These are phyloP conservation scores for Leishmania lainsoni DNA, from an alignment of 208 protist genomes.

Conservation along the genomic window DNA sequence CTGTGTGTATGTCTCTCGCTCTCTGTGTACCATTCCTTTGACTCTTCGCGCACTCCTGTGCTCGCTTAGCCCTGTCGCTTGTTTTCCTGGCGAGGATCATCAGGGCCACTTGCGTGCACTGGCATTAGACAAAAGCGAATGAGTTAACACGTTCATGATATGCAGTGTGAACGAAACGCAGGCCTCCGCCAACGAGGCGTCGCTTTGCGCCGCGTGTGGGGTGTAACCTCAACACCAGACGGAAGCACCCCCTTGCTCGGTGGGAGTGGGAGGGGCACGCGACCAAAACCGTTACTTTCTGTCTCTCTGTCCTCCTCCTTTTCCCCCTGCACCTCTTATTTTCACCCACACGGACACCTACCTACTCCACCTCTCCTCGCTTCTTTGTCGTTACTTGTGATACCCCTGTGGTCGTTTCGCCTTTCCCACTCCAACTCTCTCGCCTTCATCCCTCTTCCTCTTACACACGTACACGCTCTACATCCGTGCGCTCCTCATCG, in stretches of 20 bases:
- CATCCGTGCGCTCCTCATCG: not conserved
- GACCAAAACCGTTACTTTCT: not conserved
- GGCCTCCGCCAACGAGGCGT: not conserved
- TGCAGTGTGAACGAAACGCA: not conserved
- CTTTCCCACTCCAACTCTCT: not conserved
- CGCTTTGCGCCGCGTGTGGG: not conserved
- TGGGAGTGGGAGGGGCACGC: not conserved
- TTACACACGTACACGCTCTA: not conserved
- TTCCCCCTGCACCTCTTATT: not conserved
- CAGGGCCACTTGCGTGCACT: not conserved
- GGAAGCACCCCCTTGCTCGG: not conserved
- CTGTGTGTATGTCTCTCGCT: not conserved
- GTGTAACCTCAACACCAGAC: not conserved
- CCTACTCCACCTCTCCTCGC: not conserved
- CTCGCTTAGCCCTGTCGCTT: not conserved
- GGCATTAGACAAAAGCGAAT: not conserved
- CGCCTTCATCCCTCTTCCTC: not conserved
- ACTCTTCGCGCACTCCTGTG: not conserved
- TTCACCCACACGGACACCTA: not conserved
- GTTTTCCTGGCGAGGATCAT: not conserved
- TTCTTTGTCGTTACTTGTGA: not conserved
- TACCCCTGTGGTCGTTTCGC: not conserved
- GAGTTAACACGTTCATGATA: too few relatives aligned
- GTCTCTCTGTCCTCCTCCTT: not conserved
- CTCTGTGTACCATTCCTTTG: too few relatives aligned